Conservation (phyloP, 2,329 filamentous ascomycete genomes). For the Claviceps sp. region DNA sequence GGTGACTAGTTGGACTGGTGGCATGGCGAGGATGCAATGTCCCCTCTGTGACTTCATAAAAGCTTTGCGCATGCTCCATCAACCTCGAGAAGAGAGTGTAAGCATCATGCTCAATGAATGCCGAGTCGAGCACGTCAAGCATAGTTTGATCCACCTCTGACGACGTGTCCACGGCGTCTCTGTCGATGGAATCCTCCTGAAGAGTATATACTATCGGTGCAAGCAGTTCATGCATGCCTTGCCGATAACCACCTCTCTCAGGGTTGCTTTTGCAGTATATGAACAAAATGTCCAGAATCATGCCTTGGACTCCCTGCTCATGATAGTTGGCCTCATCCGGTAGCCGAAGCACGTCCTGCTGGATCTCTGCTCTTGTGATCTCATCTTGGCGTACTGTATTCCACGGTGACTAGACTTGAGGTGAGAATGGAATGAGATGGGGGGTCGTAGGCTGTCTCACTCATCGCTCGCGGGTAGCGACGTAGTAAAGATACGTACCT, state of each 20-base stretch:
- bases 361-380: conserved; percentile 70
- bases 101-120: conserved; percentile 77
- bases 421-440: not conserved
- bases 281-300: conserved; percentile 81
- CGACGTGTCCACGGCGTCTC: conserved; percentile 19
- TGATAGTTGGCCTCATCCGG: conserved; percentile 89
- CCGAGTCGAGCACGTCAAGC: conserved; percentile 53
- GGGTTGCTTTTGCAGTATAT: conserved; percentile 90
- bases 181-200: conserved; percentile 64
- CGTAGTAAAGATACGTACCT: conserved; percentile 25
- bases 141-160: conserved; percentile 36
- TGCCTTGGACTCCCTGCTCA: conserved; percentile 59
- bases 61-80: conserved; percentile 77
- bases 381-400: conserved; percentile 77
- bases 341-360: conserved; percentile 86
- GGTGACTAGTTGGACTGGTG: conserved; percentile 12
- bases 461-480: not conserved
- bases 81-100: conserved; percentile 74
- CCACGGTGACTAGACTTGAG: conserved; percentile 62
- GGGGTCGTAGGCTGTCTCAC: not conserved
- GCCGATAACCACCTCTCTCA: conserved; percentile 76
- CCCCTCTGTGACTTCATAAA: conserved; percentile 55
- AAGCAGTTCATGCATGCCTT: conserved; percentile 95
- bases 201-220: conserved; percentile 81
- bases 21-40: conserved; percentile 4